These are phyloP conservation scores for Euphrasia confusa DNA, from an alignment of 257 asterid species.

Conservation along the genomic window DNA sequence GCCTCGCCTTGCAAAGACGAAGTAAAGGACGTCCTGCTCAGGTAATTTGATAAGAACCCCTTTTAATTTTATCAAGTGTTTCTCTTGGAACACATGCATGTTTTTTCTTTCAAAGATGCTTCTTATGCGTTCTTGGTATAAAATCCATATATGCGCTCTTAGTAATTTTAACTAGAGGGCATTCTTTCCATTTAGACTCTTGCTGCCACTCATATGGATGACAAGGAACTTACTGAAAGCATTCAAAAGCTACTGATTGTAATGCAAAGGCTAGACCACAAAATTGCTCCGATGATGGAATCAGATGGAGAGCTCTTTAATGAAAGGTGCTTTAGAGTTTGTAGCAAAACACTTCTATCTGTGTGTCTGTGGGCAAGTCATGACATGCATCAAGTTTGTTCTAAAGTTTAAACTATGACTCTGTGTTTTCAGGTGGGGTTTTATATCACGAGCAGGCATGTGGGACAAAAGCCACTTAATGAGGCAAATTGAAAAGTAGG, in stretches of 20 bases:
- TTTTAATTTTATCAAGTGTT: not conserved
- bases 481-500: conserved; percentile 92
- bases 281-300: conserved; percentile 79
- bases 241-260: conserved; percentile 82
- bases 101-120: not conserved
- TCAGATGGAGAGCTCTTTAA: conserved; percentile 83
- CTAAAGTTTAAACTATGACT: not conserved
- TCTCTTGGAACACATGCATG: not conserved
- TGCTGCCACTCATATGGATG: conserved; percentile 82
- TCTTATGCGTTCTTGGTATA: not conserved
- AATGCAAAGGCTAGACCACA: conserved; percentile 74
- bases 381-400: not conserved
- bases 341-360: not conserved
- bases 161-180: not conserved
- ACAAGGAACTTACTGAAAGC: conserved; percentile 71
- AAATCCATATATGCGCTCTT: not conserved
- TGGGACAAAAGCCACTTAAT: conserved; percentile 96
- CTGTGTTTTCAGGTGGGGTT: conserved; percentile 72
- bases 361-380: not conserved
- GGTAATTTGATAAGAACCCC: conserved; percentile 32
- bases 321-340: conserved; percentile 33
- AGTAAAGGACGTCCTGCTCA: conserved; percentile 79
- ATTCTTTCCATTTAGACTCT: conserved; percentile 51
- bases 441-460: conserved; percentile 83
- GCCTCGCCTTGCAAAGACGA: conserved; percentile 82